phyloP scores from a whole-genome alignment of 2,329 filamentous ascomycete genomes.

The Didymella glomerata region DNA sequence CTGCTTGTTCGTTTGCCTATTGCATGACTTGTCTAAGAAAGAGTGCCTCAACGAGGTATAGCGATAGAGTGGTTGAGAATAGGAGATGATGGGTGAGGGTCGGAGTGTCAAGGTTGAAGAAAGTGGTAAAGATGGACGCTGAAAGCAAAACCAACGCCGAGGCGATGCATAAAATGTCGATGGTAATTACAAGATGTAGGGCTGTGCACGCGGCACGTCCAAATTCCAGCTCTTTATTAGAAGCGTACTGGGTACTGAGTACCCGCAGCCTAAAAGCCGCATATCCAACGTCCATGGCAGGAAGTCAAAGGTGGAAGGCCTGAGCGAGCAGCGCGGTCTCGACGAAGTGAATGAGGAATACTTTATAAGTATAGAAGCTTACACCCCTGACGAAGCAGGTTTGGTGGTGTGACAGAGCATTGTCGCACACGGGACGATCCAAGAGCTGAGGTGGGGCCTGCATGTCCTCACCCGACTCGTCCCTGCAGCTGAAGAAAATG shows the following conservation, averaged over 20 bases:
- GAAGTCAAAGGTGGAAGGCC: neutral
- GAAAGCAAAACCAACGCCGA: constrained; percentile 12
- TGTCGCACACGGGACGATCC: constrained; percentile 16
- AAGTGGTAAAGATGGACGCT: constrained; percentile 4
- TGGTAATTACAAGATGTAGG: constrained; percentile 19
- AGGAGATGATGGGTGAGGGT: neutral
- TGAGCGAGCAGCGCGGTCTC: neutral
- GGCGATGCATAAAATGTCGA: constrained; percentile 18
- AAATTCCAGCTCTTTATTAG: constrained; percentile 4
- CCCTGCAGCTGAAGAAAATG: constrained; percentile 21
- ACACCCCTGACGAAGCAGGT: constrained; percentile 9
- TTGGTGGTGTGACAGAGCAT: constrained; percentile 15
- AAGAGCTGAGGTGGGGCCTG: constrained; percentile 23
- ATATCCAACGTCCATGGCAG: constrained; percentile 3
- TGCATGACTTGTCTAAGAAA: neutral
- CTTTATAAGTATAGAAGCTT: constrained; percentile 8
- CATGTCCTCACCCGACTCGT: constrained; percentile 18
- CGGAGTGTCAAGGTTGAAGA: neutral
- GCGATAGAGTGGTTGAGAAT: constrained; percentile 2
- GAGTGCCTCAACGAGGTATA: neutral
- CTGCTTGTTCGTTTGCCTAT: neutral
- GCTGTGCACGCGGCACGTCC: constrained; percentile 8
- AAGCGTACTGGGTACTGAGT: constrained; percentile 1
- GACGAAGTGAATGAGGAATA: constrained; percentile 3
- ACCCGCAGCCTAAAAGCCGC: neutral